Evolutionary conservation across 208 protist genomes (phyloP), one percentile per base, ranked within the genome.

Genomic region (Leishmania guyanensis): DNA sequence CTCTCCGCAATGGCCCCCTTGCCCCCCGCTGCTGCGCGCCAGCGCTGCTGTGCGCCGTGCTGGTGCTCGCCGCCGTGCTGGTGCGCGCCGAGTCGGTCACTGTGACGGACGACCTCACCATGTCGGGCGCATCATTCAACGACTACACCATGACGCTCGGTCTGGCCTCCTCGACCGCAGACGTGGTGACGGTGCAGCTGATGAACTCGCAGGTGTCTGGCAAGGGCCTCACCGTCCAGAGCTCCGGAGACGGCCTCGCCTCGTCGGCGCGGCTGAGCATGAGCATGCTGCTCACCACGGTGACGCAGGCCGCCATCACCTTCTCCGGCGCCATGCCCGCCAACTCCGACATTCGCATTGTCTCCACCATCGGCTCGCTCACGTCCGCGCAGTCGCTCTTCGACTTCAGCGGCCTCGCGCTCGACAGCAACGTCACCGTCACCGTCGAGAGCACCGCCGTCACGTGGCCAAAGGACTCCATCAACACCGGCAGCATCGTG

Each of bases 271-370:
- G 77, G 36, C n/a, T 81, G 51, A 72, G 60, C 69, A 75, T 84
- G 64, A 76, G 68, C 48, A 72, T 79, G 58, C 58, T n/a, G 1
- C 46, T 53, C 73, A 79, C 75, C 54, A 76, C 56, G 29, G 66
- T 75, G 29, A 79, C 56, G n/a, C 3, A 60, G 46, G 60, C 76
- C 68, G 20, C 17, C 48, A 71, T 85, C 69, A 12, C n/a, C 60
- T 65, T 85, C 72, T 75, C 58, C 46, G 71, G 48, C 20, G 60
- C 17, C 48, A 81, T 85, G 76, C 82, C 82, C 14, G 10, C 65
- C 48, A 81, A 81, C 82, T 77, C 74, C 70, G 70, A 81, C 77
- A 78, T 85, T 53, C 76, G 72, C 60, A 58, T 85, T 62, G 62
- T 75, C 75, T 5, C 82, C 43, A 85, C 82, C 53, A 76, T 68